phyloP scores from a whole-genome alignment of 1,139 yeast genomes.

The Diutina rugosa region DNA sequence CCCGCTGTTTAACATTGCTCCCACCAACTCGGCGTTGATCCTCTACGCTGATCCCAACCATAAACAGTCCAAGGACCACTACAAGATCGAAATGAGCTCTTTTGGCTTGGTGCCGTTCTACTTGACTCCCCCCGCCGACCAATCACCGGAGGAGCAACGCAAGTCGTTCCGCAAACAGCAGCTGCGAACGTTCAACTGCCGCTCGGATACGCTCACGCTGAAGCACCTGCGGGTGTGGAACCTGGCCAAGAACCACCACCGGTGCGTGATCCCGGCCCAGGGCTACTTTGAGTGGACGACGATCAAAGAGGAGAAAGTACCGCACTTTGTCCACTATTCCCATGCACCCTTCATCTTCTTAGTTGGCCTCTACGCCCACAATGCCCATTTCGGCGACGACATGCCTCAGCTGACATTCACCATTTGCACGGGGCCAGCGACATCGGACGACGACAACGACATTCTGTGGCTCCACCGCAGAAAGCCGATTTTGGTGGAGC shows the following conservation, averaged over 20 bases:
- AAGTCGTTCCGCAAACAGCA: background rate
- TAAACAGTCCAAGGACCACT: background rate
- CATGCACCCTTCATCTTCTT: slow-evolving; percentile 43
- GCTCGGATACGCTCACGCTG: slow-evolving; percentile 39
- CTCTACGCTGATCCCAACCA: background rate
- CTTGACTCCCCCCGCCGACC: background rate
- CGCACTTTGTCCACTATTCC: slow-evolving; percentile 51
- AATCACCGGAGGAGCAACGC: background rate
- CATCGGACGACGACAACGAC: slow-evolving; percentile 24
- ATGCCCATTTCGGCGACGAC: slow-evolving; percentile 12
- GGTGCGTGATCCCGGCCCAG: slow-evolving; percentile 66
- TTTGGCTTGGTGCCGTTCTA: background rate
- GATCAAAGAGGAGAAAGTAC: slow-evolving; percentile 26
- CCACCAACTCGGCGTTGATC: background rate
- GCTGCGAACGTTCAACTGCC: slow-evolving; percentile 40
- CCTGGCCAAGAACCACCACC: slow-evolving; percentile 17
- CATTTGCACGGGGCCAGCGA: slow-evolving; percentile 63
- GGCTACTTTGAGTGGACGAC: slow-evolving; percentile 84
- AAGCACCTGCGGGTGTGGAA: slow-evolving; percentile 36
- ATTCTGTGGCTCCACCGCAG: slow-evolving; percentile 62
- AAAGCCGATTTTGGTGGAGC: slow-evolving; percentile 61
- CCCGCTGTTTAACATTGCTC: background rate
- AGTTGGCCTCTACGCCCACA: slow-evolving; percentile 59
- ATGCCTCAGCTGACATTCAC: slow-evolving; percentile 41
- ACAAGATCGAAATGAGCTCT: background rate